phyloP scores from a whole-genome alignment of 805 yeast species.

The Priceomyces medius region DNA sequence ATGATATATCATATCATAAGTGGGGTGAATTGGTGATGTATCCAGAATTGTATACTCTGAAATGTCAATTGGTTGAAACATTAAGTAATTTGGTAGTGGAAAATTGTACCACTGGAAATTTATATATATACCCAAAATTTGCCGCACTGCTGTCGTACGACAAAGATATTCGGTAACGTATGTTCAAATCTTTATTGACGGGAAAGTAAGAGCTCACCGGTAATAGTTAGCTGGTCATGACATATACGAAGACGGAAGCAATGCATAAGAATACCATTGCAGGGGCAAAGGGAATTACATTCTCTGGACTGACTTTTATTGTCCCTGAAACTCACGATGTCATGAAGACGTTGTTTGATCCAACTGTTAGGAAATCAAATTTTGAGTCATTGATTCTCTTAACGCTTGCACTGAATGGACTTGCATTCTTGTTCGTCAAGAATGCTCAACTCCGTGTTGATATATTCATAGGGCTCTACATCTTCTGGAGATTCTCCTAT shows the following conservation, averaged over 20 bases:
- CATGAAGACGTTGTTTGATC: slow-evolving; percentile 80
- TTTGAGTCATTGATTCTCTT: slow-evolving; percentile 61
- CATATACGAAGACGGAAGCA: not conserved
- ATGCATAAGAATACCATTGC: slow-evolving; percentile 17
- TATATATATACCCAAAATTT: not conserved
- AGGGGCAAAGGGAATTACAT: slow-evolving; percentile 44
- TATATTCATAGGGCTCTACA: slow-evolving; percentile 54
- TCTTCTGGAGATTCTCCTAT: slow-evolving; percentile 74
- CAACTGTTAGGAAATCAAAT: slow-evolving; percentile 64
- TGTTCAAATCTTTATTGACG: too few species aligned
- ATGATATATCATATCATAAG: too few species aligned
- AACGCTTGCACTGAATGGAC: slow-evolving; percentile 28
- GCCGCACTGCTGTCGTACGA: not conserved
- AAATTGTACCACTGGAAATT: not conserved
- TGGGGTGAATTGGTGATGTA: too few species aligned
- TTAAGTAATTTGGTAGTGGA: too few species aligned
- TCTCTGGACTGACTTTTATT: slow-evolving; percentile 42
- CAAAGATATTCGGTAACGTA: too few species aligned
- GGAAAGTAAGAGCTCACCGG: too few species aligned
- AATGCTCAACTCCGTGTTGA: slow-evolving; percentile 24
- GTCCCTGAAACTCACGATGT: slow-evolving; percentile 76
- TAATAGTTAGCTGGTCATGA: not conserved
- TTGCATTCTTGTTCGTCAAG: slow-evolving; percentile 29
- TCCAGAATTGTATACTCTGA: too few species aligned
- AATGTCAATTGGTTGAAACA: too few species aligned